These are phyloP conservation scores for Cladosporium sp. DNA, from an alignment of 2,329 filamentous ascomycete species.

Conservation along the genomic window DNA sequence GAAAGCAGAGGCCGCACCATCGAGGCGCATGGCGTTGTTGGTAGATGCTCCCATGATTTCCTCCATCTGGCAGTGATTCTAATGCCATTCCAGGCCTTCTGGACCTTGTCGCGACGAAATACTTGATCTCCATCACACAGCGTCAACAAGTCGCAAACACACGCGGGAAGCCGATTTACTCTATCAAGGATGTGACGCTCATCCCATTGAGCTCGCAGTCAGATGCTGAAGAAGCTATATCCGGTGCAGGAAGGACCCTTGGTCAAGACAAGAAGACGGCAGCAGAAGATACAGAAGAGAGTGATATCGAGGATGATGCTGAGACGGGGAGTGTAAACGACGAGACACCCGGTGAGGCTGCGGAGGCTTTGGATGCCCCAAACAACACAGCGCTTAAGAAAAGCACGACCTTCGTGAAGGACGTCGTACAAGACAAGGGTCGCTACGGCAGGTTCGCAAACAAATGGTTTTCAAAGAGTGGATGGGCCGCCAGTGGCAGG, in stretches of 20 bases:
- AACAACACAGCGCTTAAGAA: slow-evolving; percentile 37
- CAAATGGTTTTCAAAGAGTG: slow-evolving; percentile 85
- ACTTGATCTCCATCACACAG: slow-evolving; percentile 81
- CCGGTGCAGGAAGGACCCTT: slow-evolving; percentile 55
- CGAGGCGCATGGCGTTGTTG: slow-evolving; percentile 56
- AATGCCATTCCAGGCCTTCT: slow-evolving; percentile 67
- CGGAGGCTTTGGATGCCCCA: slow-evolving; percentile 33
- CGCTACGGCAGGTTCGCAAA: slow-evolving; percentile 87
- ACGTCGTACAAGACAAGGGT: slow-evolving; percentile 81
- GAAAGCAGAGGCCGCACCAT: slow-evolving; percentile 43
- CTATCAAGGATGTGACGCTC: slow-evolving; percentile 84
- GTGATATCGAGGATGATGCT: slow-evolving; percentile 31
- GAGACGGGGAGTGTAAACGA: slow-evolving; percentile 25
- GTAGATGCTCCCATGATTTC: slow-evolving; percentile 41
- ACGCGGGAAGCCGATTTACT: slow-evolving; percentile 77
- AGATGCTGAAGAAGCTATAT: slow-evolving; percentile 73
- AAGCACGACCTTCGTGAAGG: slow-evolving; percentile 73
- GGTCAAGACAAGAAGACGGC: slow-evolving; percentile 29
- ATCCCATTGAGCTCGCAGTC: slow-evolving; percentile 77
- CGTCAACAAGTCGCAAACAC: slow-evolving; percentile 88
- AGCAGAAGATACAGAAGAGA: slow-evolving; percentile 33
- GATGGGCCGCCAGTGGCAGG: slow-evolving; percentile 73
- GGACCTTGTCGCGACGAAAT: slow-evolving; percentile 76
- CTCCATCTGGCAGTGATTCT: neutral
- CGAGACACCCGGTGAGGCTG: slow-evolving; percentile 22